Percentiles rank a stretch among this genome's conserved stretches.
Evolutionary conservation across 2,329 filamentous ascomycete species (phyloP).

Genomic region (Aspergillus vadensis): DNA sequence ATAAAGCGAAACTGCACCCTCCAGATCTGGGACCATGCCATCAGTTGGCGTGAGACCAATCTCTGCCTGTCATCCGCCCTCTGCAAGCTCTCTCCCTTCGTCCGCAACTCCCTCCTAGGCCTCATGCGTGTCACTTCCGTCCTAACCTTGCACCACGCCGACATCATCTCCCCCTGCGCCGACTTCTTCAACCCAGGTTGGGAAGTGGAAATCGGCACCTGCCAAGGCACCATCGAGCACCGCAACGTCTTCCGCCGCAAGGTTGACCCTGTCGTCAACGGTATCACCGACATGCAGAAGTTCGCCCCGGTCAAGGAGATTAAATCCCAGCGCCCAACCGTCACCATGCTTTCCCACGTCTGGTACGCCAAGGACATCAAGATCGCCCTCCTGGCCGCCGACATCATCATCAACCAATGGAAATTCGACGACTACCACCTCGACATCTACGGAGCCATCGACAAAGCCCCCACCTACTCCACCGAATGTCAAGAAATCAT

Average conservation of each 20-base stretch:
- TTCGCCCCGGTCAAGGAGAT: constrained; percentile 63
- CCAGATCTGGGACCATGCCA: constrained; percentile 66
- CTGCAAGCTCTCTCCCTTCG: constrained; percentile 52
- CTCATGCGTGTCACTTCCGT: constrained; percentile 52
- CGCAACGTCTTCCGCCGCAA: constrained; percentile 61
- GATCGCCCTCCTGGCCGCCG: constrained; percentile 63
- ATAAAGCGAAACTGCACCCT: constrained; percentile 61
- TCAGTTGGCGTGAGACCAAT: constrained; percentile 61
- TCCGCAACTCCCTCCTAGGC: constrained; percentile 52
- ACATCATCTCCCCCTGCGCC: constrained; percentile 59
- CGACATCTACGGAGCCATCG: constrained; percentile 64
- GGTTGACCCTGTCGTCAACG: constrained; percentile 66
- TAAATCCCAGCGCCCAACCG: constrained; percentile 60
- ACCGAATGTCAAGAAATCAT: constrained; percentile 61
- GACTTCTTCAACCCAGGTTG: constrained; percentile 67
- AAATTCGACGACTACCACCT: constrained; percentile 66
- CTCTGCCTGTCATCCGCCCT: constrained; percentile 54
- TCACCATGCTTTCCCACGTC: constrained; percentile 65
- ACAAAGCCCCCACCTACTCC: constrained; percentile 63
- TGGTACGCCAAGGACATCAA: constrained; percentile 63
- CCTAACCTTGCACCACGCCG: constrained; percentile 58
- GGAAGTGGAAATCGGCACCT: constrained; percentile 64
- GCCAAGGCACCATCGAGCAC: constrained; percentile 58
- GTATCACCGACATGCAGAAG: constrained; percentile 65
- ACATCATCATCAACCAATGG: constrained; percentile 67